phyloP scores from a whole-genome alignment of 257 asterid species.

The Nicotiana noctiflora region DNA sequence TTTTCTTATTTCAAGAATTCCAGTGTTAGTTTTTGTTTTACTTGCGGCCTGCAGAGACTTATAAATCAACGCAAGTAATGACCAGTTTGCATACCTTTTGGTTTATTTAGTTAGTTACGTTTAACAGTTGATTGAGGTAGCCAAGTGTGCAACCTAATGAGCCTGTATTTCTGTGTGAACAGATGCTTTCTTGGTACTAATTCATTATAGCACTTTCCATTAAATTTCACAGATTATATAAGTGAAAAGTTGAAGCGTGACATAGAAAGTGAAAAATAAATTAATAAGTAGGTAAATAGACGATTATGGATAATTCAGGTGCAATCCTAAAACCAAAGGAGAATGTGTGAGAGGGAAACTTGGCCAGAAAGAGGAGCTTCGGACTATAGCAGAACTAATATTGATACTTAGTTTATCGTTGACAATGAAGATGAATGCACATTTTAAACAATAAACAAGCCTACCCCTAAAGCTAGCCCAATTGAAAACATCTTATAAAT shows the following conservation, averaged over 20 bases:
- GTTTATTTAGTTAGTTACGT: not conserved
- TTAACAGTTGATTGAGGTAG: not conserved
- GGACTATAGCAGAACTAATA: no score
- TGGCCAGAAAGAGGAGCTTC: no score
- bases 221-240: not conserved
- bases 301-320: not conserved
- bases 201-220: not conserved
- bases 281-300: not conserved
- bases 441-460: no score
- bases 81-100: not conserved
- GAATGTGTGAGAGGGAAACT: no score
- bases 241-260: not conserved
- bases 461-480: no score
- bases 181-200: not conserved
- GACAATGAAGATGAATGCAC: no score
- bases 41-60: not conserved
- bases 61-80: not conserved
- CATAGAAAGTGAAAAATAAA: not conserved
- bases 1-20: not conserved
- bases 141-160: not conserved
- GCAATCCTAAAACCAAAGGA: no score
- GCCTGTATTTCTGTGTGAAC: not conserved
- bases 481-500: no score
- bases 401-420: no score
- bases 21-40: not conserved